Evolutionary conservation across 495 filamentous ascomycete species (phyloP), one percentile per base, ranked within the genome.

Genomic region (Penicillium odoratum): DNA sequence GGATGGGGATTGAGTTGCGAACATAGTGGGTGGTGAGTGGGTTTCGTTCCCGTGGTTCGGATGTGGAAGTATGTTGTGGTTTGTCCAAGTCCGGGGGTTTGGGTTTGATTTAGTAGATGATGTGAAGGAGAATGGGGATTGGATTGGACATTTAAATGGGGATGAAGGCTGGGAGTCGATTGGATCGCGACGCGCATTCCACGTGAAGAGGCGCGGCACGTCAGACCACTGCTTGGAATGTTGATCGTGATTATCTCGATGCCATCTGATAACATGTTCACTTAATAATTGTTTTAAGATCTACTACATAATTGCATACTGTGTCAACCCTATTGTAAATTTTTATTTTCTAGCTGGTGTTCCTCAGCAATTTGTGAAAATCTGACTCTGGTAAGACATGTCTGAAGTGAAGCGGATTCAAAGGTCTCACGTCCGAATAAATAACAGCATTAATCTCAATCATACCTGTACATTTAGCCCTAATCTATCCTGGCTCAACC

Each of bases 1-100:
- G 44, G 60, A 33, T 53, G 48, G 80, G 80, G 71, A 75, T 77
- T 66, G 68, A 45, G 69, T 34, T 38, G 66, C 68, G 66, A 74
- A 70, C 65, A 72, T 73, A 34, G 48, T 63, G 61, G 56, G 13
- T 36, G 26, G 42, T 25, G 11, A 30, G 53, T 51, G 55, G 46
- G 53, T 45, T 62, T 51, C 34, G 40, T 57, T 62, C 60, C 58
- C 59, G 59, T 61, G 63, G 60, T 55, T 63, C 66, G 64, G 58
- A 60, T 60, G 49, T 53, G 56, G 66, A 62, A 62, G 46, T 58
- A 40, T 58, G 65, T 54, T 65, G 51, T 58, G 26, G 51, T 55
- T 62, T 62, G 25, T 9, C 59, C 53, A 25, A 48, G 53, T 59
- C 48, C 59, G 65, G 51, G 34, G 1, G 4, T 16, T 16, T 40